Evolutionary conservation across 805 yeast genomes (phyloP).

Genomic region (Yamadazyma tumulicola): DNA sequence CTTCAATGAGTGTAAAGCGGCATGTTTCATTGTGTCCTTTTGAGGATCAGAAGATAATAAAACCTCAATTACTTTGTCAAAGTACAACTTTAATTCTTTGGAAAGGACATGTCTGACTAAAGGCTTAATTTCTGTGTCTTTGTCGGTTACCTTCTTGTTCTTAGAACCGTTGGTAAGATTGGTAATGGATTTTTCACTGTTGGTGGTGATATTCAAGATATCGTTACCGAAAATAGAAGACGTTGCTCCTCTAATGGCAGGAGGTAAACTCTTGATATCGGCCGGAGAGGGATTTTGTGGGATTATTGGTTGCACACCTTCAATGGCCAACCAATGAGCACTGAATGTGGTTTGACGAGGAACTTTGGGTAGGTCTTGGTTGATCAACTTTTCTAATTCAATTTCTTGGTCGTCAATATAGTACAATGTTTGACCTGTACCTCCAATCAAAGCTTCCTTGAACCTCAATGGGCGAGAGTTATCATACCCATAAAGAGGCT

Average conservation of each 20-base stretch:
- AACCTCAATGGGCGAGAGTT: slow-evolving; percentile 67
- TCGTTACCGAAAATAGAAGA: slow-evolving; percentile 44
- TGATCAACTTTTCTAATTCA: slow-evolving; percentile 89
- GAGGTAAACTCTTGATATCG: slow-evolving; percentile 76
- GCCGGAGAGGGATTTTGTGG: slow-evolving; percentile 90
- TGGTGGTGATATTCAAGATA: slow-evolving; percentile 27
- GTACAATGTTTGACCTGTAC: slow-evolving; percentile 87
- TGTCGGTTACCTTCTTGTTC: slow-evolving; percentile 19
- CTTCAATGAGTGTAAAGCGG: slow-evolving; percentile 80
- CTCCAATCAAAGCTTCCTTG: slow-evolving; percentile 80
- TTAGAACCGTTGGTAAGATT: slow-evolving; percentile 11
- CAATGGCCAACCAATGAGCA: slow-evolving; percentile 96
- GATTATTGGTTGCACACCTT: slow-evolving; percentile 96
- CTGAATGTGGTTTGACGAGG: slow-evolving; percentile 91
- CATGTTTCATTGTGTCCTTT: slow-evolving; percentile 59
- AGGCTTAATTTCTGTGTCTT: slow-evolving; percentile 71
- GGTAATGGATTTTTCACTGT: slow-evolving; percentile 5
- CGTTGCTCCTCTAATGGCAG: slow-evolving; percentile 78
- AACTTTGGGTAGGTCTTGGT: slow-evolving; percentile 91
- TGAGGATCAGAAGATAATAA: slow-evolving; percentile 55
- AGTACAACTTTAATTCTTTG: slow-evolving; percentile 88
- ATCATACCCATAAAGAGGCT: slow-evolving; percentile 90
- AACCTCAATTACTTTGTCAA: slow-evolving; percentile 84
- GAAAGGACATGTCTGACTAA: slow-evolving; percentile 92
- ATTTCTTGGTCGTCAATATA: slow-evolving; percentile 90